Percentiles rank a stretch among this genome's conserved stretches.
These are phyloP conservation scores for Withania somnifera DNA, from an alignment of 305 asterid species.

Conservation along the genomic window DNA sequence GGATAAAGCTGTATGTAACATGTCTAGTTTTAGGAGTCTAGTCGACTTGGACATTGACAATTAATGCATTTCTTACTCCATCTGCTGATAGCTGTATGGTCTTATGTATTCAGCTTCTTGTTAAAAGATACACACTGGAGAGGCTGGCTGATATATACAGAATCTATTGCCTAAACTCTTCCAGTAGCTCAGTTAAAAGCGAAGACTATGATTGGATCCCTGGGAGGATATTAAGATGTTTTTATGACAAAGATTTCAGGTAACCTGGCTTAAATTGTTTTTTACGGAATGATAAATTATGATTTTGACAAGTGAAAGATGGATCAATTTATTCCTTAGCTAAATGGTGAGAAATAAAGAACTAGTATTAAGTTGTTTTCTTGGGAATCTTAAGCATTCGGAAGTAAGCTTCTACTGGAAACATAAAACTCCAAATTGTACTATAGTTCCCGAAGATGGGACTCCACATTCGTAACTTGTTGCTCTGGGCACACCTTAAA, in stretches of 20 bases:
- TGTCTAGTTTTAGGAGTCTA: background rate
- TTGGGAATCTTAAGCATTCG: background rate
- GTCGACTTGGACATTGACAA: background rate
- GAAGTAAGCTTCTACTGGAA: background rate
- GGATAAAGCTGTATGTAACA: constrained; percentile 80
- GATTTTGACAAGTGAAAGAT: background rate
- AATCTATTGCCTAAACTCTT: constrained; percentile 42
- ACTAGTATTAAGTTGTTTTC: background rate
- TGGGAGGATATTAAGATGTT: constrained; percentile 83
- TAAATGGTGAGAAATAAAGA: background rate
- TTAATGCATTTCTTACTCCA: background rate
- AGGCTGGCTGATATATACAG: constrained; percentile 80
- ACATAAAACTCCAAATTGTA: background rate
- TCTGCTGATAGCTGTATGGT: constrained; percentile 18
- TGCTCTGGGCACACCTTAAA: background rate
- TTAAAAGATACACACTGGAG: constrained; percentile 85
- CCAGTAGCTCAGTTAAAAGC: constrained; percentile 25
- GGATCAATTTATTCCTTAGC: background rate
- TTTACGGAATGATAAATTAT: constrained; percentile 7
- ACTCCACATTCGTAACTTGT: background rate
- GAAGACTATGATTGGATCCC: constrained; percentile 82
- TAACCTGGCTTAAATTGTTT: constrained; percentile 14
- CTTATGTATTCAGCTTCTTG: constrained; percentile 55
- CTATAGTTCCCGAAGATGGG: background rate
- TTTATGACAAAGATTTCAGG: constrained; percentile 99